Conservation (phyloP, 768 basidiomycete genomes). For the Vararia minispora region DNA sequence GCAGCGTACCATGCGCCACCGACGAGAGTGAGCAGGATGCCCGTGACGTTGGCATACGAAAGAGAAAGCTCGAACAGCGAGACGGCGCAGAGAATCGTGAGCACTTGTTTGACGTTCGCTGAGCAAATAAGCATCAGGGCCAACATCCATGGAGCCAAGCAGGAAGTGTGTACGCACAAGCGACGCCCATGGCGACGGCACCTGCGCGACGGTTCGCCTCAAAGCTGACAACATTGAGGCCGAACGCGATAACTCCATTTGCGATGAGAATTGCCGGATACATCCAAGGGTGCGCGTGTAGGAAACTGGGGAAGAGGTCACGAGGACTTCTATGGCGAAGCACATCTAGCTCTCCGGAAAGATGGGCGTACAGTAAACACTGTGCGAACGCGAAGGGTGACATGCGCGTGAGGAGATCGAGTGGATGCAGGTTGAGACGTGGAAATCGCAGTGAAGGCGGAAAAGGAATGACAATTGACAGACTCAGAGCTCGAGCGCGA, state of each 20-base stretch:
- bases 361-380: constrained; percentile 66
- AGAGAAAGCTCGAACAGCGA: constrained; percentile 75
- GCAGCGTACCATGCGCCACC: constrained; percentile 79
- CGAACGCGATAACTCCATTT: constrained; percentile 86
- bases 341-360: constrained; percentile 67
- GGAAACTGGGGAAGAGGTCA: constrained; percentile 14
- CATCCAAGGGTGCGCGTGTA: background rate
- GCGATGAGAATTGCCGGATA: constrained; percentile 38
- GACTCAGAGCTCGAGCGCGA: background rate
- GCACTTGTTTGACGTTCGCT: constrained; percentile 90
- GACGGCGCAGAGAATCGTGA: constrained; percentile 82
- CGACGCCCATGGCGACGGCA: constrained; percentile 84
- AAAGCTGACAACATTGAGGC: constrained; percentile 88
- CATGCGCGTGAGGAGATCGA: constrained; percentile 84
- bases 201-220: constrained; percentile 92
- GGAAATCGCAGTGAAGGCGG: constrained; percentile 16
- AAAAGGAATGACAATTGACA: constrained; percentile 13
- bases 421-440: constrained; percentile 45
- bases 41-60: constrained; percentile 66
- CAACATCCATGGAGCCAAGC: background rate
- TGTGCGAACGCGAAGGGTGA: constrained; percentile 88
- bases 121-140: constrained; percentile 2
- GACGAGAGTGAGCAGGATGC: constrained; percentile 72
- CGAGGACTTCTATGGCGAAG: constrained; percentile 38
- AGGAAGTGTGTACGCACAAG: constrained; percentile 38